phyloP scores from a whole-genome alignment of 345 rosid genomes.

The Aurinia saxatilis region DNA sequence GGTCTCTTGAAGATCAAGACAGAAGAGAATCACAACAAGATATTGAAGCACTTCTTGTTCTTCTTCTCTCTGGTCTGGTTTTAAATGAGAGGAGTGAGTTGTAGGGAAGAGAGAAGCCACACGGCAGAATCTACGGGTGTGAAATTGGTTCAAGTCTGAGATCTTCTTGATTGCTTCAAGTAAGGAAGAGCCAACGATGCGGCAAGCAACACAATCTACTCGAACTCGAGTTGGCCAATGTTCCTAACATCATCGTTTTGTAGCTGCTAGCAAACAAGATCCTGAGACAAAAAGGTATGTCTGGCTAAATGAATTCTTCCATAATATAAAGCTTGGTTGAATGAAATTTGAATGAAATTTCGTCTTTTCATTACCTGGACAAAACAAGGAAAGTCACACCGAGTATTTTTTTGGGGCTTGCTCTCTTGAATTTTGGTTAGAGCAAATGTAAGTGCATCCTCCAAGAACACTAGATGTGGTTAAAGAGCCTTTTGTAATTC shows the following conservation, averaged over 20 bases:
- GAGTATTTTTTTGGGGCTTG: slow-evolving; percentile 61
- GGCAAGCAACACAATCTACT: slow-evolving; percentile 47
- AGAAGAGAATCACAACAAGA: too few relatives aligned
- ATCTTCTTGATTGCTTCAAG: too few relatives aligned
- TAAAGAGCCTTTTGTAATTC: too few relatives aligned
- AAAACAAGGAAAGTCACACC: slow-evolving; percentile 65
- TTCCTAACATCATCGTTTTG: slow-evolving; percentile 55
- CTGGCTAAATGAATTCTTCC: too few relatives aligned
- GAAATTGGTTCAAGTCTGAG: too few relatives aligned
- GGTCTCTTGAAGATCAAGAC: too few relatives aligned
- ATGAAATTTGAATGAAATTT: slow-evolving; percentile 11
- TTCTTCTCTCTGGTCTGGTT: too few relatives aligned
- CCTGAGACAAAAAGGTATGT: slow-evolving; percentile 34
- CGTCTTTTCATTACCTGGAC: slow-evolving; percentile 48
- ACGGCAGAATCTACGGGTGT: too few relatives aligned
- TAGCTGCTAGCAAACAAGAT: slow-evolving; percentile 49
- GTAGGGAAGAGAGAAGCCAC: too few relatives aligned
- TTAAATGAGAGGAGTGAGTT: too few relatives aligned
- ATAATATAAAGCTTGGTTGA: slow-evolving; percentile 21
- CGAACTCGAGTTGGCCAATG: slow-evolving; percentile 51
- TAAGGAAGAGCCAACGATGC: slow-evolving; percentile 42
- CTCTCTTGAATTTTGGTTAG: slow-evolving; percentile 40
- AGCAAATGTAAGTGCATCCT: slow-evolving; percentile 59
- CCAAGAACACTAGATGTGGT: slow-evolving; percentile 52
- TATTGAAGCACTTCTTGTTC: too few relatives aligned